Evolutionary conservation across 1,284 basidiomycete genomes (phyloP).

Genomic region (Vanrija humicola): DNA sequence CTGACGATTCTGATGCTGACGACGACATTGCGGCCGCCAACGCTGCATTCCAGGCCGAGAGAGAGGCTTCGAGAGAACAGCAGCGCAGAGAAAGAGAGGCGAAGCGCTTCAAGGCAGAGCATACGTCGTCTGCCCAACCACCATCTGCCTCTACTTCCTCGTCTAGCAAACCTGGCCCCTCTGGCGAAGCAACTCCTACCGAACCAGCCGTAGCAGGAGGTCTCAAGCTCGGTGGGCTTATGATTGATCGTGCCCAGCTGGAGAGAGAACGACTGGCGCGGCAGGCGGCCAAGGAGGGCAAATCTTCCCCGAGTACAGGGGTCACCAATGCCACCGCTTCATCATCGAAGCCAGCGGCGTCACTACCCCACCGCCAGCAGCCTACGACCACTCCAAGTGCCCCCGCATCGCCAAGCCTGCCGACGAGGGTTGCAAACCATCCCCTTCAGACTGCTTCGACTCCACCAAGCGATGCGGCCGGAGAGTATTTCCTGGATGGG

Average conservation of each 20-base stretch:
- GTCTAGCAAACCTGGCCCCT: too few relatives aligned
- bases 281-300: slow-evolving; percentile 20
- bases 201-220: background rate
- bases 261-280: slow-evolving; percentile 42
- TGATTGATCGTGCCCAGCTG: slow-evolving; percentile 39
- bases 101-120: slow-evolving; percentile 2
- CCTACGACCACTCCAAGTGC: background rate
- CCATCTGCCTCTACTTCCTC: background rate
- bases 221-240: slow-evolving; percentile 12
- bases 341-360: background rate
- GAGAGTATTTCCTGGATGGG: slow-evolving; percentile 42
- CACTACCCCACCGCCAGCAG: background rate
- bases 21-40: slow-evolving; percentile 17
- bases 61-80: slow-evolving; percentile 14
- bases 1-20: background rate
- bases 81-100: slow-evolving; percentile 1
- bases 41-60: slow-evolving; percentile 15
- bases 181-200: background rate
- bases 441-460: slow-evolving; percentile 30
- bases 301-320: background rate
- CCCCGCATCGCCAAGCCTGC: background rate
- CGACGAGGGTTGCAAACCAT: slow-evolving; percentile 13
- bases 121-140: background rate
- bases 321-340: background rate
- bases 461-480: slow-evolving; percentile 38